These are phyloP conservation scores for Craterostigma plantagineum DNA, from an alignment of 257 asterid genomes.

Conservation along the genomic window DNA sequence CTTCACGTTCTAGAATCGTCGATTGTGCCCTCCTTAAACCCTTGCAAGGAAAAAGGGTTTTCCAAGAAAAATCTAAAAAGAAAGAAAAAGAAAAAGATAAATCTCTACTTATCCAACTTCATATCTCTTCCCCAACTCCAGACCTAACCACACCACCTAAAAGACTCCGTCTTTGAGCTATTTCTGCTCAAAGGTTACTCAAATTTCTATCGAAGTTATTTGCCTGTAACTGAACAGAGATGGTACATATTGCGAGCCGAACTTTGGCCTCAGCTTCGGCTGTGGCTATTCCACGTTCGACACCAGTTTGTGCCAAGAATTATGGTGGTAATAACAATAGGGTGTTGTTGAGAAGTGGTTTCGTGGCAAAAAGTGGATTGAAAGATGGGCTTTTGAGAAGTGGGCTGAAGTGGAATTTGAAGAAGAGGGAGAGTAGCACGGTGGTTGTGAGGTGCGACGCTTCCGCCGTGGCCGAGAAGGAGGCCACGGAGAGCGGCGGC, in stretches of 20 bases:
- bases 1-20: conserved; percentile 54
- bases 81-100: background rate
- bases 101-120: no score
- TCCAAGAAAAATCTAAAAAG: background rate
- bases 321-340: conserved; percentile 12
- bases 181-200: conserved; percentile 1
- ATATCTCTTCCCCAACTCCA: background rate
- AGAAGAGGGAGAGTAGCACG: conserved; percentile 22
- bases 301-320: conserved; percentile 26
- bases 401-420: conserved; percentile 57
- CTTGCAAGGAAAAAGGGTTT: conserved; percentile 12
- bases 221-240: conserved; percentile 6
- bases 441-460: conserved; percentile 73
- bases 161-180: background rate
- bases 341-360: conserved; percentile 29
- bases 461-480: conserved; percentile 83
- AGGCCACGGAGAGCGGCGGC: conserved; percentile 47
- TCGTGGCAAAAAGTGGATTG: conserved; percentile 35
- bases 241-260: conserved; percentile 85
- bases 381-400: conserved; percentile 28
- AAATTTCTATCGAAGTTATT: background rate
- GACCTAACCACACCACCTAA: conserved; percentile 11
- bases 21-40: conserved; percentile 28
- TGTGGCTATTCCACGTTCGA: conserved; percentile 26
- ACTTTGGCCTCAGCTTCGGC: conserved; percentile 44